Evolutionary conservation across 306 rosid species (phyloP).

Genomic region (Erythrophleum fordii): DNA sequence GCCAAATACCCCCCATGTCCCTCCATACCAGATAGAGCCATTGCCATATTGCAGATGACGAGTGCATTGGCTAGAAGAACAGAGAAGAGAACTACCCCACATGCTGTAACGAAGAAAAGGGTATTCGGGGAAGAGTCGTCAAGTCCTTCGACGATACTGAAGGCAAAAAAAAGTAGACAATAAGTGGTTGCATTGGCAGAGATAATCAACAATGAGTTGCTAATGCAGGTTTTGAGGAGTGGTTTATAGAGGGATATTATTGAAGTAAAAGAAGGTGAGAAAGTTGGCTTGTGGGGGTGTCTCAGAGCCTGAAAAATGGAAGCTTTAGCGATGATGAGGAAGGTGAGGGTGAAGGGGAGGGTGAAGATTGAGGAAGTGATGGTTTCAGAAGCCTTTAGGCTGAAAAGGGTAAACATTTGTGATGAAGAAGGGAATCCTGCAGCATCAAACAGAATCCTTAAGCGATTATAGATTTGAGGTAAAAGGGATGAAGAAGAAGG

Average conservation of each 20-base stretch:
- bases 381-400: conserved; percentile 73
- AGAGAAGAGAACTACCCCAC: conserved; percentile 72
- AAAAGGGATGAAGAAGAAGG: conserved; percentile 53
- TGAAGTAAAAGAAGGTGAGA: conserved; percentile 46
- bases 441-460: conserved; percentile 62
- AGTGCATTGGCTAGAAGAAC: conserved; percentile 73
- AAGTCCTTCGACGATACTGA: conserved; percentile 50
- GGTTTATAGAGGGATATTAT: conserved; percentile 49
- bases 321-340: conserved; percentile 76
- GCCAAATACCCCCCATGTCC: conserved; percentile 64
- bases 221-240: conserved; percentile 55
- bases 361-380: conserved; percentile 67
- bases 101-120: conserved; percentile 52
- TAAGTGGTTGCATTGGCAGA: conserved; percentile 73
- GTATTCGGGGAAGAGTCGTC: conserved; percentile 51
- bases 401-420: conserved; percentile 56
- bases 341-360: conserved; percentile 78
- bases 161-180: conserved; percentile 61
- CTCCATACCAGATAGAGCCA: conserved; percentile 70
- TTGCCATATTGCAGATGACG: conserved; percentile 65
- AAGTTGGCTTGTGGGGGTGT: conserved; percentile 39
- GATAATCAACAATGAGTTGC: conserved; percentile 63
- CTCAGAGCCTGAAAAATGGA: conserved; percentile 55
- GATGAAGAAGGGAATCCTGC: conserved; percentile 81
- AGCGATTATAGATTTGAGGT: conserved; percentile 51